phyloP scores from a whole-genome alignment of 2,329 filamentous ascomycete species.

The Colletotrichum lini region DNA sequence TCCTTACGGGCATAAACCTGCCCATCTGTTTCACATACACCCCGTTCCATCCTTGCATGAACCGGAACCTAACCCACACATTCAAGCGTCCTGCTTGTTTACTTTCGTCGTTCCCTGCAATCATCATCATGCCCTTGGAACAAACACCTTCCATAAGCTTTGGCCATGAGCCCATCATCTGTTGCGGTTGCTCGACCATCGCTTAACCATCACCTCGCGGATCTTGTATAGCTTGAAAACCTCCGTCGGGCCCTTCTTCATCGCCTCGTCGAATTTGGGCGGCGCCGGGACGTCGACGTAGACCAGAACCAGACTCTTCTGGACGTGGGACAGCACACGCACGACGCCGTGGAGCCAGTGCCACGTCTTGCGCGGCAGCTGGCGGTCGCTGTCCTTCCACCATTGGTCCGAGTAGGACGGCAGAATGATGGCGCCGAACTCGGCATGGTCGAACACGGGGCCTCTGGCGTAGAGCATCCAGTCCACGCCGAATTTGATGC shows the following conservation, averaged over 20 bases:
- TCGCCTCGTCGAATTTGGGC: conserved; percentile 59
- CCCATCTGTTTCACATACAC: conserved; percentile 11
- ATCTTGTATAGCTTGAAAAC: conserved; percentile 80
- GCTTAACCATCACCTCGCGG: conserved; percentile 83
- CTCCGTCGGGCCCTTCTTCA: conserved; percentile 67
- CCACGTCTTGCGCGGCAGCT: conserved; percentile 72
- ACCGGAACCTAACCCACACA: not conserved
- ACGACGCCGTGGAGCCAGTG: conserved; percentile 91
- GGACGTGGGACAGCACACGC: conserved; percentile 88
- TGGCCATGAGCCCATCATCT: conserved; percentile 47
- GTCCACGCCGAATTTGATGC: conserved; percentile 95
- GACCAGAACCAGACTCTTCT: conserved; percentile 89
- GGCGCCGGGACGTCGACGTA: conserved; percentile 93
- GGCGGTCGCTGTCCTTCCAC: conserved; percentile 75
- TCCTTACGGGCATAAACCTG: conserved; percentile 1
- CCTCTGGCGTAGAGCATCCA: conserved; percentile 95
- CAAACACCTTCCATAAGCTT: not conserved
- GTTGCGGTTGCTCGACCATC: conserved; percentile 89
- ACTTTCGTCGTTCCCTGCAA: not conserved
- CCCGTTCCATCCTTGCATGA: not conserved
- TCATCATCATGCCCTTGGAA: conserved; percentile 10
- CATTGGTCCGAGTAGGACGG: conserved; percentile 84
- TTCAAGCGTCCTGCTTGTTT: conserved; percentile 13
- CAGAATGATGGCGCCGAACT: conserved; percentile 89
- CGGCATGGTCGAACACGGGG: conserved; percentile 94